These are phyloP conservation scores for Chionographis japonica DNA, from an alignment of 106 monocot genomes.

Conservation along the genomic window DNA sequence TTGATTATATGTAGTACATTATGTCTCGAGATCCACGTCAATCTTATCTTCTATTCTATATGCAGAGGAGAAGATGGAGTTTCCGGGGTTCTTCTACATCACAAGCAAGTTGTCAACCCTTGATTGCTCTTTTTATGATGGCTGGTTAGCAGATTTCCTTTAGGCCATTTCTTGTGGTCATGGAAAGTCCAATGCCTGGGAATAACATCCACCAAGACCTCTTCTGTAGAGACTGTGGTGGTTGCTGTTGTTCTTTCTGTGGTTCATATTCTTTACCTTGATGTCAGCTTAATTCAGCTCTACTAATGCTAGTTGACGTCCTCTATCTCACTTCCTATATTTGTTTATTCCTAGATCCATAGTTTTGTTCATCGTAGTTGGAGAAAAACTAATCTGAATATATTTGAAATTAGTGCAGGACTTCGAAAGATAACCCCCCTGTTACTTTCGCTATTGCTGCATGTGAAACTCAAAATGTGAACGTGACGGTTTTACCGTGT, in stretches of 20 bases:
- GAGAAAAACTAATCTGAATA: not conserved
- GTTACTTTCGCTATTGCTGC: conserved; percentile 98
- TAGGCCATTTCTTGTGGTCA: conserved; percentile 26
- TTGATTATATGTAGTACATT: not conserved
- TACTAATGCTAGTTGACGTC: no score
- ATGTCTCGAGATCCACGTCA: conserved; percentile 5
- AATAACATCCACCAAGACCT: no score
- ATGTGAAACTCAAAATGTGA: conserved; percentile 98
- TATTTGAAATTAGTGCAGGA: conserved; percentile 50
- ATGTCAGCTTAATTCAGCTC: no score
- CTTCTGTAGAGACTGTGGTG: not conserved
- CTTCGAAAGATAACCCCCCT: conserved; percentile 90
- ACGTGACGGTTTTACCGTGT: conserved; percentile 83
- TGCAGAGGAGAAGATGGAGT: conserved; percentile 95
- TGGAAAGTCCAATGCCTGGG: conserved; percentile 2
- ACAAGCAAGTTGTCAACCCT: conserved; percentile 74
- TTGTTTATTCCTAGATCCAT: no score
- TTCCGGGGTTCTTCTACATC: conserved; percentile 93
- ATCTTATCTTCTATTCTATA: conserved; percentile 9
- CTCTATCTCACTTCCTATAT: no score
- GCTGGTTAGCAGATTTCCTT: conserved; percentile 37
- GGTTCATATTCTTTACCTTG: not conserved
- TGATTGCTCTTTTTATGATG: conserved; percentile 36
- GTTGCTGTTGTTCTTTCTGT: not conserved
- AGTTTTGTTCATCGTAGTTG: not conserved